These are phyloP conservation scores for Pestalotiopsis sp. DNA, from an alignment of 2,329 filamentous ascomycete genomes.

Conservation along the genomic window DNA sequence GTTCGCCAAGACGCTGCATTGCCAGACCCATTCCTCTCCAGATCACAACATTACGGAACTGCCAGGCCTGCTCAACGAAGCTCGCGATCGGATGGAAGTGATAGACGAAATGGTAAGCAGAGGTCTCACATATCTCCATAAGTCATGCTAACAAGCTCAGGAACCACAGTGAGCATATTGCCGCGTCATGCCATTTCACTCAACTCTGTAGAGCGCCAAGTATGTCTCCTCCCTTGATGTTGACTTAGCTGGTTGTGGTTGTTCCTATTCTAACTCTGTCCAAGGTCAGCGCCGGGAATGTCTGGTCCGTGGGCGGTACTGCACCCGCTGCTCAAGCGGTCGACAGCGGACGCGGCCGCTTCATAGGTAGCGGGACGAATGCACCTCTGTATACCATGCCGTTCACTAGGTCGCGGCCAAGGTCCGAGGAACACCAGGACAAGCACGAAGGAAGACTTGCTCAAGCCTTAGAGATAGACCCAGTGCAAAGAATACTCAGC, in stretches of 20 bases:
- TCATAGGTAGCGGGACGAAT: constrained; percentile 70
- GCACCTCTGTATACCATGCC: constrained; percentile 64
- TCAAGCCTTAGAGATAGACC: constrained; percentile 77
- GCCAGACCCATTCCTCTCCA: constrained; percentile 43
- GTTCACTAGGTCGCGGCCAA: constrained; percentile 42
- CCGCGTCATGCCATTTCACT: constrained; percentile 8
- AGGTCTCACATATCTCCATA: neutral
- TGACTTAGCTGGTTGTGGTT: neutral
- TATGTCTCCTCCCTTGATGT: neutral
- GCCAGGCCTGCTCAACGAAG: constrained; percentile 20
- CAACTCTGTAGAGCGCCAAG: constrained; percentile 39
- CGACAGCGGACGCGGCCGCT: constrained; percentile 62
- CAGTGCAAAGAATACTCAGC: constrained; percentile 63
- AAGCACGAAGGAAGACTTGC: constrained; percentile 76
- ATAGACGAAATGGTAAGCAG: constrained; percentile 25
- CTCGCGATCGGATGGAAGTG: constrained; percentile 28
- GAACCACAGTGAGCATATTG: neutral
- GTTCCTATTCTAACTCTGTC: neutral
- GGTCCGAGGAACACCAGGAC: constrained; percentile 60
- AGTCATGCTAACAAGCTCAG: neutral
- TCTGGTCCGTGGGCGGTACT: constrained; percentile 78
- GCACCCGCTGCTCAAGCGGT: constrained; percentile 56
- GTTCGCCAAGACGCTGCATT: constrained; percentile 41
- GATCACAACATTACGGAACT: constrained; percentile 28
- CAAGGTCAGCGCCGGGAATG: constrained; percentile 61